Evolutionary conservation across 768 basidiomycete species (phyloP).

Genomic region (Melanogaster broomeanus): DNA sequence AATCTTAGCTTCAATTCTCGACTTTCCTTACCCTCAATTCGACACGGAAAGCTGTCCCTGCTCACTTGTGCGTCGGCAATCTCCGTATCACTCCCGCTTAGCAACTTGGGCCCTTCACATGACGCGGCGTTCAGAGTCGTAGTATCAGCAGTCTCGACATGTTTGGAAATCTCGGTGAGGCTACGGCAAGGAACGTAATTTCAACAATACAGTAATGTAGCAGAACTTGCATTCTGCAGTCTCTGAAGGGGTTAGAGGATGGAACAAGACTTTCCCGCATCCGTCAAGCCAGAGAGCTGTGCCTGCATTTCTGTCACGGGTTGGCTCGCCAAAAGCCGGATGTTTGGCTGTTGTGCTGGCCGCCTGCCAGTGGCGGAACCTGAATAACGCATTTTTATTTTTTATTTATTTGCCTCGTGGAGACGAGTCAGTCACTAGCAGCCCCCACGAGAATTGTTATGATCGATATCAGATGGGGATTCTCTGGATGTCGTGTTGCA

Average conservation of each 20-base stretch:
- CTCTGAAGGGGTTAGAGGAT: constrained; percentile 2
- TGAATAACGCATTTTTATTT: constrained; percentile 18
- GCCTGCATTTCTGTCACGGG: constrained; percentile 9
- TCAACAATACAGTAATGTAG: too few species aligned
- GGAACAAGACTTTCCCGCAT: background rate
- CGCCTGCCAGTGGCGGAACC: background rate
- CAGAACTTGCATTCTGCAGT: background rate
- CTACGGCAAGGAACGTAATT: background rate
- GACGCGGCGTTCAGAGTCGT: too few species aligned
- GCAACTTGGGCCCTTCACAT: too few species aligned
- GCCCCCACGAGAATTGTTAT: too few species aligned
- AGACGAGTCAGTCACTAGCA: constrained; percentile 3
- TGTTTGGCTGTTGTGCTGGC: constrained; percentile 15
- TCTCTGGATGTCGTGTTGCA: background rate
- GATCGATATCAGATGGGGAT: background rate
- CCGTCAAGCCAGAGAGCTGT: constrained; percentile 3
- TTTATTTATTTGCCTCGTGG: too few species aligned
- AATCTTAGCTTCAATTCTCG: background rate
- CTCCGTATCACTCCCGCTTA: constrained; percentile 8
- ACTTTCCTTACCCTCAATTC: background rate
- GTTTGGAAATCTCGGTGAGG: too few species aligned
- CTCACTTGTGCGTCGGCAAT: too few species aligned
- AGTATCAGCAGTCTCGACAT: background rate
- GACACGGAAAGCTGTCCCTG: background rate
- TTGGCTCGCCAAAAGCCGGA: constrained; percentile 12